Evolutionary conservation across 164 flowering plant genomes (phyloP), one percentile per base, ranked within the genome.

Genomic region (Litsea cubeba): DNA sequence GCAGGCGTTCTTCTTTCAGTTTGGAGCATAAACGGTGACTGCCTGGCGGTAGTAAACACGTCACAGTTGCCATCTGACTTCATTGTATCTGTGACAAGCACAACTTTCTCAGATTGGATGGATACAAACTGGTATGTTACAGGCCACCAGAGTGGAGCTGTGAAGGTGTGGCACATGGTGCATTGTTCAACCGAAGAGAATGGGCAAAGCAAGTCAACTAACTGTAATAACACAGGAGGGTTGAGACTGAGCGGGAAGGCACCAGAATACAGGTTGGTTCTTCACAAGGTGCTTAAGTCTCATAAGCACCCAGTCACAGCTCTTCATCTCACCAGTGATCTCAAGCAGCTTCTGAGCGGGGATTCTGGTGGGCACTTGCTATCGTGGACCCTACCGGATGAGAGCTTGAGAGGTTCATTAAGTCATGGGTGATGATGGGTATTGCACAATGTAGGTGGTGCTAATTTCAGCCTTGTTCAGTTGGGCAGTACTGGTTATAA

Each of bases 131-230:
- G 99, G 98, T 90, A 82, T 76, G 94, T 87, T 26, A 92, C 97
- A 0, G 99, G 99, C 63, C 99, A 96, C 76, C 97, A 90, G 85
- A 96, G 99, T 78, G 99, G 99, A 62, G 98, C 98, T 2, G 84
- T 94, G 58, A 96, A 96, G 82, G 91, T 96, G 49, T 96, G 99
- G 99, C 84, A 88, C 72, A 92, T 92, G 98, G 86, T 87, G 22
- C 97, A 96, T 77, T 82, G 77, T 74, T 82, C 97, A 3, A 84
- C 82, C n/a, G 78, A 82, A 75, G 88, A 77, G 35, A 82, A 74
- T 65, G 62, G 84, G 67, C 78, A 69, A 51, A 80, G 76, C 76
- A 95, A 86, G 79, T 72, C 82, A 3, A 66, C 75, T 49, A 73
- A 76, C 69, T 40, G 46, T 12, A 81, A 58, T 62, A 78, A 81